Conservation (phyloP, 2,329 filamentous ascomycete genomes). For the Talaromyces verruculosus region DNA sequence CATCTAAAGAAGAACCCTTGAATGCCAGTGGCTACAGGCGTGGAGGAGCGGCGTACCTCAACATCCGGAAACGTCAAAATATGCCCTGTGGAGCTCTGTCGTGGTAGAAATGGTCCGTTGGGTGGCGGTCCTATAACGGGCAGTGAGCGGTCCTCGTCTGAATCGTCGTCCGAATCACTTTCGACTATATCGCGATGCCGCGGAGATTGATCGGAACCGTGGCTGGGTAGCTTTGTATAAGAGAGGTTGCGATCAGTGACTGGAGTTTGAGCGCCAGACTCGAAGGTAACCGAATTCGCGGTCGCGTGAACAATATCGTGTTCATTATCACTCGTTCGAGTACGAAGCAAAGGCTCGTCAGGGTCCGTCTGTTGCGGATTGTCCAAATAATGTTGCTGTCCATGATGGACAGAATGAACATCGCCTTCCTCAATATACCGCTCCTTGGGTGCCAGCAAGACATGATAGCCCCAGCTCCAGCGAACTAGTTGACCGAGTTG, state of each 20-base stretch:
- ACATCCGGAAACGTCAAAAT: constrained; percentile 60
- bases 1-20: constrained; percentile 31
- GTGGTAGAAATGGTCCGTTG: constrained; percentile 36
- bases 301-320: constrained; percentile 24
- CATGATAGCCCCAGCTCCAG: constrained; percentile 98
- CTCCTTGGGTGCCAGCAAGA: constrained; percentile 82
- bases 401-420: constrained; percentile 42
- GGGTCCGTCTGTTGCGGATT: constrained; percentile 40
- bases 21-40: constrained; percentile 30
- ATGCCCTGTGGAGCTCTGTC: constrained; percentile 50
- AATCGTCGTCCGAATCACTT: constrained; percentile 24
- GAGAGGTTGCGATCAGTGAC: constrained; percentile 36
- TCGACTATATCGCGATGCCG: constrained; percentile 3
- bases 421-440: constrained; percentile 48
- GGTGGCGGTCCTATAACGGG: constrained; percentile 35
- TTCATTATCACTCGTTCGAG: constrained; percentile 30
- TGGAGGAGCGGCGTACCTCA: constrained; percentile 32
- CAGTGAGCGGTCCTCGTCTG: constrained; percentile 26
- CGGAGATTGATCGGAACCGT: not conserved
- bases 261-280: constrained; percentile 44
- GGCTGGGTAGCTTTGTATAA: constrained; percentile 35
- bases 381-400: constrained; percentile 43
- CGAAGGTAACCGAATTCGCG: constrained; percentile 21
- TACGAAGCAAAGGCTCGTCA: constrained; percentile 39
- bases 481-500: constrained; percentile 91